Percentiles rank a stretch among this genome's conserved stretches.
Conservation (phyloP, 768 basidiomycete genomes). For the Dictyophora rubrovolvata region DNA sequence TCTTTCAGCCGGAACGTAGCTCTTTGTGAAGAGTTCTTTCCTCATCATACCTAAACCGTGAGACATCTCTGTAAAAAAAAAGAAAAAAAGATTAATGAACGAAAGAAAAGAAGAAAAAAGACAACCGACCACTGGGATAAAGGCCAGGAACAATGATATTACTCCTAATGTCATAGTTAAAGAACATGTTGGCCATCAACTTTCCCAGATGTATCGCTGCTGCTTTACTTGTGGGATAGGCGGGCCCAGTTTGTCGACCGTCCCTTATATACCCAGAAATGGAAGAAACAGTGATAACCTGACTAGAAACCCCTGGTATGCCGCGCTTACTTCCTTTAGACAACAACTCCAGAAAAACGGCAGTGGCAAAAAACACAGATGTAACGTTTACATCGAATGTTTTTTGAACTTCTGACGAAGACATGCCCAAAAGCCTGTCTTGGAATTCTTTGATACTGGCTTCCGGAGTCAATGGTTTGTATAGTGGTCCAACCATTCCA, state of each 20-base stretch:
- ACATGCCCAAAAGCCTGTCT: constrained; percentile 53
- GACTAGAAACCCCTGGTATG: constrained; percentile 33
- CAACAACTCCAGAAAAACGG: constrained; percentile 74
- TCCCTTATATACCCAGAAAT: constrained; percentile 63
- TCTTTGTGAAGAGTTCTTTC: too few relatives aligned
- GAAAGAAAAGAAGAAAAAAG: too few relatives aligned
- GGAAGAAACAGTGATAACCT: constrained; percentile 64
- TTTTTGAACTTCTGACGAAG: constrained; percentile 50
- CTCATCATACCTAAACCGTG: too few relatives aligned
- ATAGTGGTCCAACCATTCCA: constrained; percentile 38
- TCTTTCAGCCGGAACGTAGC: too few relatives aligned
- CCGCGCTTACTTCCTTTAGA: constrained; percentile 52
- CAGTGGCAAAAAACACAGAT: constrained; percentile 62
- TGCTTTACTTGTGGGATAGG: constrained; percentile 71
- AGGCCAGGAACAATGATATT: constrained; percentile 49
- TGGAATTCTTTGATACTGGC: constrained; percentile 49
- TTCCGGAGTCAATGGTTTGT: constrained; percentile 25
- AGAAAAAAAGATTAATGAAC: too few relatives aligned
- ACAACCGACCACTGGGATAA: too few relatives aligned
- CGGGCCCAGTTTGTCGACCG: constrained; percentile 41
- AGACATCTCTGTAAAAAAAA: too few relatives aligned
- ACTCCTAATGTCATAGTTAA: constrained; percentile 65
- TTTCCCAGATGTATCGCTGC: constrained; percentile 71
- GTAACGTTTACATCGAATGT: constrained; percentile 67
- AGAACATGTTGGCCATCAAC: constrained; percentile 60